Evolutionary conservation across 306 rosid genomes (phyloP).

Genomic region (Cajanus cajan): DNA sequence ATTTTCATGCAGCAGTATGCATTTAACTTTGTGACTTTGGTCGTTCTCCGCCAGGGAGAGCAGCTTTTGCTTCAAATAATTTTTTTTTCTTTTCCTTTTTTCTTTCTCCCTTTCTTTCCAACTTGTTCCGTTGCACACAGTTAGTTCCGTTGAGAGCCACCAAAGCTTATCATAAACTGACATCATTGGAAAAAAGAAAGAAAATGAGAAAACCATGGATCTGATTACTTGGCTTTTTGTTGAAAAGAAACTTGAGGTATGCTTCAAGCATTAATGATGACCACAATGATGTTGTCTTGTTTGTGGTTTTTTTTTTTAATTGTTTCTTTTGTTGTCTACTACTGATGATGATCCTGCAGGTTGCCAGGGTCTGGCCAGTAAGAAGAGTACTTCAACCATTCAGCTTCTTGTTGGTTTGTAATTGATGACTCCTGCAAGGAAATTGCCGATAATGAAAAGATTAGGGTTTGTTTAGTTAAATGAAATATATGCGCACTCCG

Average conservation of each 20-base stretch:
- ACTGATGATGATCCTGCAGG: conserved; percentile 55
- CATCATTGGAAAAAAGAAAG: conserved; percentile 32
- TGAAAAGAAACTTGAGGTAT: conserved; percentile 45
- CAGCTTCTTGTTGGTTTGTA: conserved; percentile 74
- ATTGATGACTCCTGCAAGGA: conserved; percentile 68
- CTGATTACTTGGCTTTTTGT: conserved; percentile 43
- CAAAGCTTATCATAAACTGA: conserved; percentile 15
- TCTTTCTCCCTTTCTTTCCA: conserved; percentile 48
- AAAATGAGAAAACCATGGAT: conserved; percentile 38
- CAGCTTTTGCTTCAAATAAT: conserved; percentile 59
- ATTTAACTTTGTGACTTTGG: conserved; percentile 49
- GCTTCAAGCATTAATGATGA: conserved; percentile 55
- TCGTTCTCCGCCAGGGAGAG: conserved; percentile 43
- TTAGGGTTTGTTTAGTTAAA: conserved; percentile 31
- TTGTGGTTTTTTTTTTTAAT: not conserved
- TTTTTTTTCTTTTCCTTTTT: conserved; percentile 28
- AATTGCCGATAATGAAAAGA: not conserved
- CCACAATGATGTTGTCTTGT: conserved; percentile 52
- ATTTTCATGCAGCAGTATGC: conserved; percentile 68
- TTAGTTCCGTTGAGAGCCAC: conserved; percentile 49
- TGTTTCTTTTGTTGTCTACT: conserved; percentile 27
- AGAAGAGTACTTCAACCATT: conserved; percentile 94
- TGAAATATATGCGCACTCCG: not conserved
- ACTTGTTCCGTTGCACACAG: conserved; percentile 45
- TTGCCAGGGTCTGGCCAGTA: conserved; percentile 89